Evolutionary conservation across 352 stramenopile species (phyloP).

Genomic region (Globisporangium cederbergense): DNA sequence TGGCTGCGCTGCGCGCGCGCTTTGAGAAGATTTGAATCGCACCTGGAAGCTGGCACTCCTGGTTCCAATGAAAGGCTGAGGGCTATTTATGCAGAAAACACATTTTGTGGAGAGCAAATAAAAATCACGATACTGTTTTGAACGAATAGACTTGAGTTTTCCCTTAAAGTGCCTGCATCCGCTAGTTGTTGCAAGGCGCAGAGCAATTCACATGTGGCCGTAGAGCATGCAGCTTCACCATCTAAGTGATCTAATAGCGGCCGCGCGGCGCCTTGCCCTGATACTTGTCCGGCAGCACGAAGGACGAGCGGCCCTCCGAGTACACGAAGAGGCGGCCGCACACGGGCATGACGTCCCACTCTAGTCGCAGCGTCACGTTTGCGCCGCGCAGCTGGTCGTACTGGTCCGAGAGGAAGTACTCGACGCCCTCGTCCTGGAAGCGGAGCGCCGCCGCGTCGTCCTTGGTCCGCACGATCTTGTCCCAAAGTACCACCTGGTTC

Average conservation of each 20-base stretch:
- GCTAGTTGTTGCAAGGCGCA: no score
- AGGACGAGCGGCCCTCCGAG: slow-evolving; percentile 42
- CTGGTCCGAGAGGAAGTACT: slow-evolving; percentile 84
- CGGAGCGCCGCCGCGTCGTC: slow-evolving; percentile 43
- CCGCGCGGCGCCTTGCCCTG: slow-evolving; percentile 50
- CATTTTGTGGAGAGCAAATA: neutral
- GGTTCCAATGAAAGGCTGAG: slow-evolving; percentile 5
- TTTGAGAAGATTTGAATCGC: slow-evolving; percentile 57
- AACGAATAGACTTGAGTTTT: no score
- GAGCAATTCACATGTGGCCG: no score
- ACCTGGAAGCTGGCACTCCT: slow-evolving; percentile 11
- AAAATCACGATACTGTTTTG: no score
- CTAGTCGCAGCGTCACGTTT: slow-evolving; percentile 77
- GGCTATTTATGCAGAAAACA: slow-evolving; percentile 10
- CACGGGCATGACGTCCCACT: slow-evolving; percentile 88
- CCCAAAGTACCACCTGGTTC: slow-evolving; percentile 86
- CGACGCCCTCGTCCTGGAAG: slow-evolving; percentile 64
- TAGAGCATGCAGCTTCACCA: neutral
- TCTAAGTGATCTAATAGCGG: slow-evolving; percentile 4
- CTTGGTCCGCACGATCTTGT: slow-evolving; percentile 77
- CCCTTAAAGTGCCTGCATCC: no score
- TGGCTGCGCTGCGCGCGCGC: slow-evolving; percentile 67
- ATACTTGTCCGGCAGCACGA: slow-evolving; percentile 63
- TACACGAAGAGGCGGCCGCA: slow-evolving; percentile 76
- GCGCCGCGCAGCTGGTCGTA: slow-evolving; percentile 68